Conservation (phyloP, 129 eudicot species). For the Arctium lappa region DNA sequence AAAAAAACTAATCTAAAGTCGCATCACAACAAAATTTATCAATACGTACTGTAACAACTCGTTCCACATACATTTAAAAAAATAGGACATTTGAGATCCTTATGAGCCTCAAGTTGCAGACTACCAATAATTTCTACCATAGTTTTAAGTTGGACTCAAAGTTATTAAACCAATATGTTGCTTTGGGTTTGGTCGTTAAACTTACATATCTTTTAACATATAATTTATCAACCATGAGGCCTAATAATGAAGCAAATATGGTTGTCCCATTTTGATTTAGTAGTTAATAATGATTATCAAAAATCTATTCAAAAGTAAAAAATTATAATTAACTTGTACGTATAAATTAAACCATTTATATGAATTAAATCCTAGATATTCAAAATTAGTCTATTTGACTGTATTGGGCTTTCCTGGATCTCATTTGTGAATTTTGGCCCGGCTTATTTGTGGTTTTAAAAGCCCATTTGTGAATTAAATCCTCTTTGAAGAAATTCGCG, state of each 20-base stretch:
- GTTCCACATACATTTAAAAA: too few relatives aligned
- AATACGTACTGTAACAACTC: not conserved
- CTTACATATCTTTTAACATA: not conserved
- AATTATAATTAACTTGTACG: not conserved
- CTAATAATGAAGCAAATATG: not conserved
- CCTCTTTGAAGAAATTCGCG: not conserved
- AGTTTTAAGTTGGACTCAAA: too few relatives aligned
- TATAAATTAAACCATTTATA: too few relatives aligned
- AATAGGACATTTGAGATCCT: too few relatives aligned
- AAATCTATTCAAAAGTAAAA: not conserved
- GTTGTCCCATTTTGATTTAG: not conserved
- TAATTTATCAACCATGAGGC: not conserved
- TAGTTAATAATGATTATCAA: too few relatives aligned
- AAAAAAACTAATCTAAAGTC: not conserved
- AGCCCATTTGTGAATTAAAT: not conserved
- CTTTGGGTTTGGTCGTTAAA: too few relatives aligned
- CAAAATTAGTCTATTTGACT: not conserved
- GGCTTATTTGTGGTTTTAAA: not conserved
- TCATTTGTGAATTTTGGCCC: not conserved
- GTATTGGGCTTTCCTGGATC: not conserved
- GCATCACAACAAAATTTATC: not conserved
- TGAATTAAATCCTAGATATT: not conserved
- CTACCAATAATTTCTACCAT: too few relatives aligned
- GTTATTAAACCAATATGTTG: too few relatives aligned
- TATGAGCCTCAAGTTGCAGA: too few relatives aligned